Evolutionary conservation across 305 asterid species (phyloP).

Genomic region (Plantago lanceolata): DNA sequence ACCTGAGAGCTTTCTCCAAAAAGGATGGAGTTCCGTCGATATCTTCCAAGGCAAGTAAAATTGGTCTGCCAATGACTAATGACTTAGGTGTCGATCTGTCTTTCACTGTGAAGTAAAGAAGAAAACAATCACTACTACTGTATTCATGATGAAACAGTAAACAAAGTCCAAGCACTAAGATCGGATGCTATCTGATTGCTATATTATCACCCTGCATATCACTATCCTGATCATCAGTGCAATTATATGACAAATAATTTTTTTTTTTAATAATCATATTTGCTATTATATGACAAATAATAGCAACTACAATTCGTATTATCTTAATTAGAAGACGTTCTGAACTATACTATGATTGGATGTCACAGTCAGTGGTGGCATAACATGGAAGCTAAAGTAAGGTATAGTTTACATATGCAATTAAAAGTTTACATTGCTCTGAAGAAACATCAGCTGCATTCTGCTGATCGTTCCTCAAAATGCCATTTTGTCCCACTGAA

Average conservation of each 20-base stretch:
- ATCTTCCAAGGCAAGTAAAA: constrained; percentile 97
- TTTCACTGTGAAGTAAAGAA: constrained; percentile 41
- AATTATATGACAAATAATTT: background rate
- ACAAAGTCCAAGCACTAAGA: constrained; percentile 15
- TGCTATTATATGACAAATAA: too few species aligned
- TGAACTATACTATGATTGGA: constrained; percentile 2
- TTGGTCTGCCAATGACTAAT: constrained; percentile 82
- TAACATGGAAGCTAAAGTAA: constrained; percentile 11
- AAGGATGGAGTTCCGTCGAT: constrained; percentile 96
- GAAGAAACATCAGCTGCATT: constrained; percentile 54
- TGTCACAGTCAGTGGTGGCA: constrained; percentile 1
- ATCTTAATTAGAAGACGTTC: background rate
- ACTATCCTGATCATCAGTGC: background rate
- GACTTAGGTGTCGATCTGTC: constrained; percentile 74
- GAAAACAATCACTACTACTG: constrained; percentile 13
- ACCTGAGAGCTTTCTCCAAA: constrained; percentile 93
- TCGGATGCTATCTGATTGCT: background rate
- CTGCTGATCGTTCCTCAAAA: constrained; percentile 63
- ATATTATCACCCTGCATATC: background rate
- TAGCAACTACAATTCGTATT: background rate
- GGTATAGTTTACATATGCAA: constrained; percentile 18
- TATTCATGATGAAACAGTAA: constrained; percentile 17
- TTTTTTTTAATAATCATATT: too few species aligned
- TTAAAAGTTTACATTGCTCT: constrained; percentile 57
- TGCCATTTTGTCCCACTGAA: constrained; percentile 77